A percentile compares a stretch with the other conserved stretches of the same genome.
phyloP scores from a whole-genome alignment of 177 flowering plant species.

The Vitis hybrid region DNA sequence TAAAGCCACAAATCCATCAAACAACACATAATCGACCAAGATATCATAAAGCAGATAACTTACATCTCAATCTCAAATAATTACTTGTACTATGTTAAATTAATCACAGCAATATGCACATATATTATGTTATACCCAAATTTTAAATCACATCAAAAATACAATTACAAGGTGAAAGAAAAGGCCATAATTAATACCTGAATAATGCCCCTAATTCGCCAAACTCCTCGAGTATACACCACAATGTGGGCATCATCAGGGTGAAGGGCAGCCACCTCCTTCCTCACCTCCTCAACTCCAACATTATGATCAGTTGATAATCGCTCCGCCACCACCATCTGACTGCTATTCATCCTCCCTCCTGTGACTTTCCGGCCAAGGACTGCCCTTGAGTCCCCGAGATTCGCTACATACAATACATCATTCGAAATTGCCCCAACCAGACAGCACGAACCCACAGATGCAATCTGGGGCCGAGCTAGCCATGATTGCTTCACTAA shows the following conservation, averaged over 20 bases:
- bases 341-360: background rate
- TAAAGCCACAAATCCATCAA: no score
- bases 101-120: no score
- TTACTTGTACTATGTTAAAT: no score
- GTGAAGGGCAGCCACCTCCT: conserved; percentile 46
- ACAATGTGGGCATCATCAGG: conserved; percentile 54
- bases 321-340: conserved; percentile 35
- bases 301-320: conserved; percentile 52
- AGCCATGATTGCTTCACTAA: conserved; percentile 34
- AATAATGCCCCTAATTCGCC: conserved; percentile 56
- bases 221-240: conserved; percentile 37
- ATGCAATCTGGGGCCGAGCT: conserved; percentile 35
- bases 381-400: conserved; percentile 50
- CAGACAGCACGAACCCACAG: conserved; percentile 47
- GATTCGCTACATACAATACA: conserved; percentile 39
- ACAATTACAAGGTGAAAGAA: background rate
- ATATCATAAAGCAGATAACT: no score
- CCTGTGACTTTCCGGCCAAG: conserved; percentile 33
- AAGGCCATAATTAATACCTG: conserved; percentile 29
- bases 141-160: background rate
- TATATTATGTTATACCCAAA: no score
- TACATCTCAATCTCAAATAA: no score
- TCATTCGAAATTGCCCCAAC: conserved; percentile 35
- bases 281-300: conserved; percentile 44
- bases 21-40: no score